Evolutionary conservation across 768 basidiomycete genomes (phyloP).

Genomic region (Pleurotus salmoneostramineus): DNA sequence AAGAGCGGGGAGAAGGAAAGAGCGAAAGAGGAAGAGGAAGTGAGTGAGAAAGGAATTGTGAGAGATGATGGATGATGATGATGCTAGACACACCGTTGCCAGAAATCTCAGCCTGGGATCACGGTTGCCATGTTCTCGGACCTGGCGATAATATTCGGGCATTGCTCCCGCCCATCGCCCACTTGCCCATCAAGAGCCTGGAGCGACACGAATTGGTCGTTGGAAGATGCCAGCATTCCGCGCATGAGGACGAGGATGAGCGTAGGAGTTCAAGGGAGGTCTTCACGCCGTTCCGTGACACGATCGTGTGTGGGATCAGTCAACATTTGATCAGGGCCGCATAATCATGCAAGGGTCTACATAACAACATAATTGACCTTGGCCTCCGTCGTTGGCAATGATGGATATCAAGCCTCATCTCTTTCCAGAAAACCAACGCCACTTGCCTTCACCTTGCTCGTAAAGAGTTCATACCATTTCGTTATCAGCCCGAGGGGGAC

Average conservation of each 20-base stretch:
- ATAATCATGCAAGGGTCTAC: neutral
- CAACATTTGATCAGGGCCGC: neutral
- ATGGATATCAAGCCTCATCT: constrained; percentile 23
- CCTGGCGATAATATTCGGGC: neutral
- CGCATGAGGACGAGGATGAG: no score
- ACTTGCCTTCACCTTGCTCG: constrained; percentile 51
- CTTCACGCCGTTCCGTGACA: neutral
- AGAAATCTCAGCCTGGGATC: neutral
- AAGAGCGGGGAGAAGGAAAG: neutral
- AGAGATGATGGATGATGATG: neutral
- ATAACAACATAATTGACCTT: neutral
- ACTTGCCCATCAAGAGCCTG: no score
- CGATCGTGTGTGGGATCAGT: neutral
- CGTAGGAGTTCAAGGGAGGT: no score
- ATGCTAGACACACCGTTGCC: neutral
- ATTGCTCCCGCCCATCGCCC: neutral
- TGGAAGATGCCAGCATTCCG: no score
- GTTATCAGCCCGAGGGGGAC: constrained; percentile 61
- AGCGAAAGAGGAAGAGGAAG: neutral
- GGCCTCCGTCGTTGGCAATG: neutral
- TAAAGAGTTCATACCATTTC: constrained; percentile 71
- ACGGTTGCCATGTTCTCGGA: neutral
- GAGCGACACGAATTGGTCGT: no score
- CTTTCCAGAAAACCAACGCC: constrained; percentile 64
- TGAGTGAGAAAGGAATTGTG: neutral